Base-by-base conservation (phyloP, 106 monocot species). In the Dendrobium officinale region DNA sequence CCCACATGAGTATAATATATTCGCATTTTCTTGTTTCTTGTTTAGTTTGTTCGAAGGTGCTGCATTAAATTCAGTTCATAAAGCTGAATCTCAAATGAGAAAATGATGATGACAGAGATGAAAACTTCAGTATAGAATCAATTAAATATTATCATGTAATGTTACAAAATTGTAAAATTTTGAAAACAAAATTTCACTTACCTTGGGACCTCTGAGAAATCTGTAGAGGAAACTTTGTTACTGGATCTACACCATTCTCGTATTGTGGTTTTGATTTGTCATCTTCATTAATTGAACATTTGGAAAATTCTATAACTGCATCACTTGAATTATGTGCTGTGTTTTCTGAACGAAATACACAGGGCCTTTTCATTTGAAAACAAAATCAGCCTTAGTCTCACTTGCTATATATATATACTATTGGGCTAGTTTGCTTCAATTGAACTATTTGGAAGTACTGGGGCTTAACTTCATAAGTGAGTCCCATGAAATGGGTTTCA, bases 271-370 rank as follows among this genome's bases (percentile, higher is more conserved):
- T 67, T 80, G 75, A 26, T 73, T 88, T 81, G 67, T 68, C 82
- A 82, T 45, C 47, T 77, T 86, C 86, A 22, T 82, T 88, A 77
- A 91, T 88, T 78, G 72, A 82, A 86, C 91, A 91, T 77, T 86
- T 91, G 11, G 86, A 82, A 42, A 88, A 68, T 80, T 88, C 88
- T 67, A 84, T 82, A 59, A 75, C 77, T 18, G 84, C 73, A n/a
- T 79, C 78, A 17, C 75, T 59, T 84, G 91, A 82, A 78, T 72
- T 88, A 15, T 84, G 91, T 47, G 45, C 40, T 43, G 68, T 76
- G 66, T 80, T 84, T 44, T 88, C 88, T 31, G 91, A 85, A 80
- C 88, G 86, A 79, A 84, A 72, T 42, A 88, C 84, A 49, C 82
- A 91, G 9, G 84, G 82, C 79, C 91, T 91, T 55, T 51, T 31